Conservation (phyloP, 1,139 yeast genomes). For the Meyerozyma elateridarum region DNA sequence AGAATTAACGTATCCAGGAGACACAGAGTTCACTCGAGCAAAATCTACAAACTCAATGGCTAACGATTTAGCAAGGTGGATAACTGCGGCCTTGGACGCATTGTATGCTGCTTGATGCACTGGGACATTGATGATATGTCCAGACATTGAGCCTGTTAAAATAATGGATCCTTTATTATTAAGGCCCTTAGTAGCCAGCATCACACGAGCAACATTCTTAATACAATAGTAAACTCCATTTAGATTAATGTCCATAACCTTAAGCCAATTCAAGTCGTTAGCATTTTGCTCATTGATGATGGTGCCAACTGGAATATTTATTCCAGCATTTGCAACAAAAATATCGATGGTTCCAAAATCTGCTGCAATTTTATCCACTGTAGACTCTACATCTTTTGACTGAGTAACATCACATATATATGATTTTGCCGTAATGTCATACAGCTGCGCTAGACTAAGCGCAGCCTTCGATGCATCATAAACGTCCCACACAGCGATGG, state of each 20-base stretch:
- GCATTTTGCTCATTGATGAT: conserved; percentile 34
- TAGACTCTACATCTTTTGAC: too few relatives aligned
- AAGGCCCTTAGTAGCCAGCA: conserved; percentile 44
- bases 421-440: too few relatives aligned
- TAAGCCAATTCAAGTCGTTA: too few relatives aligned
- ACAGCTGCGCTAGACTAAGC: too few relatives aligned
- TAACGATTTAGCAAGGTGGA: conserved; percentile 43
- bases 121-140: conserved; percentile 36
- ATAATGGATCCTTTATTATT: conserved; percentile 21
- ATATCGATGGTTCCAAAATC: conserved; percentile 37
- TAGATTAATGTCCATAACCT: conserved; percentile 47
- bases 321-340: conserved; percentile 55
- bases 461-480: too few relatives aligned
- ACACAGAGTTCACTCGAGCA: conserved; percentile 49
- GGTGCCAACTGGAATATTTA: conserved; percentile 32
- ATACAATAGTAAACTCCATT: conserved; percentile 38
- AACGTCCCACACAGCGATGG: conserved; percentile 19
- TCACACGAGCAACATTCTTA: conserved; percentile 39
- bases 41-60: conserved; percentile 48
- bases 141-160: conserved; percentile 27
- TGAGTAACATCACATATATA: too few relatives aligned
- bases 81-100: conserved; percentile 49
- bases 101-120: conserved; percentile 53
- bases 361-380: conserved; percentile 16
- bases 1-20: conserved; percentile 54